These are phyloP conservation scores for Phenoliferia sp. DNA, from an alignment of 1,284 basidiomycete genomes.

Conservation along the genomic window DNA sequence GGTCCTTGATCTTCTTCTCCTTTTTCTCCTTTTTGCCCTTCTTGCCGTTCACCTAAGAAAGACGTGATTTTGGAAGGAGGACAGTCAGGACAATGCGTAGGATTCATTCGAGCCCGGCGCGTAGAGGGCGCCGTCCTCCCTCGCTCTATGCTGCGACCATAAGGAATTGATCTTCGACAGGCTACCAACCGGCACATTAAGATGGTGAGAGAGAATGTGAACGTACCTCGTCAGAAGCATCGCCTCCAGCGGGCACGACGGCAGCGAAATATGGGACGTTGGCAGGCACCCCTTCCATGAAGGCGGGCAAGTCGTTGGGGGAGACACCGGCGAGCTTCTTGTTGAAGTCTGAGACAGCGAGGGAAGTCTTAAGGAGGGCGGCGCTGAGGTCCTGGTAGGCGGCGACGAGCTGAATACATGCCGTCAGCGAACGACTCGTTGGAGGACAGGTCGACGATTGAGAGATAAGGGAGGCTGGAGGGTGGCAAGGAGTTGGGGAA, in stretches of 20 bases:
- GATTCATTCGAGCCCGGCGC: no score
- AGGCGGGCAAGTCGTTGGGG: slow-evolving; percentile 28
- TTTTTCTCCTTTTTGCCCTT: slow-evolving; percentile 43
- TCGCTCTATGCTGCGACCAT: no score
- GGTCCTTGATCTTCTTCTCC: slow-evolving; percentile 69
- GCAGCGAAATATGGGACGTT: slow-evolving; percentile 23
- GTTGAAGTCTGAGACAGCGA: slow-evolving; percentile 44
- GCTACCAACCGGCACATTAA: background rate
- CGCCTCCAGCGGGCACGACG: background rate
- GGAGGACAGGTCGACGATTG: background rate
- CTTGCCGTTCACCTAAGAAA: background rate
- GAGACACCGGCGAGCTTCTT: slow-evolving; percentile 14
- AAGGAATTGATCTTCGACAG: background rate
- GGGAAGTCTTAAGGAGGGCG: slow-evolving; percentile 43
- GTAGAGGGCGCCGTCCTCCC: background rate
- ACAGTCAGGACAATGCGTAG: background rate
- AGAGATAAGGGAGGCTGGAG: background rate
- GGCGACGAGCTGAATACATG: slow-evolving; percentile 41
- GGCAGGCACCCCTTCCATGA: slow-evolving; percentile 28
- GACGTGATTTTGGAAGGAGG: background rate
- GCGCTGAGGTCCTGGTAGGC: slow-evolving; percentile 43
- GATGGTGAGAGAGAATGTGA: background rate
- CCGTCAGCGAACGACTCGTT: slow-evolving; percentile 2
- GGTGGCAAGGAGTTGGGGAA: background rate
- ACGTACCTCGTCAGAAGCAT: background rate